Percentiles rank a stretch among this genome's conserved stretches.
phyloP scores from a whole-genome alignment of 257 asterid species.

The Nicotiana knightiana region DNA sequence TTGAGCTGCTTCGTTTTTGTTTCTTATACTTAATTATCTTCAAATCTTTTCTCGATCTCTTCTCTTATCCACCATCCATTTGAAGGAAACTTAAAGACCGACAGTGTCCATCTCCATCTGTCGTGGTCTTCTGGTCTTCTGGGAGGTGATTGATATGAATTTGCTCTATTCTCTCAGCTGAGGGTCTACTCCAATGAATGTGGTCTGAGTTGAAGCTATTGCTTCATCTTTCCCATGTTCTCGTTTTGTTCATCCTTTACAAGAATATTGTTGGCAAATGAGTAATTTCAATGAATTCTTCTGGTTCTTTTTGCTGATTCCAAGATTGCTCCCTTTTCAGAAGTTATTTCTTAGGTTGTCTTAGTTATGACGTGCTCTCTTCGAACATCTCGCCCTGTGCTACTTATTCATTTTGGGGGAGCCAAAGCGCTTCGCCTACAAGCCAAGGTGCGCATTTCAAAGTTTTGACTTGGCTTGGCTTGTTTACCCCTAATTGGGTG shows the following conservation, averaged over 20 bases:
- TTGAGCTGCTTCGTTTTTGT: background rate
- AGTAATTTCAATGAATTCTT: background rate
- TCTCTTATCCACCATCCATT: background rate
- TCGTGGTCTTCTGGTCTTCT: background rate
- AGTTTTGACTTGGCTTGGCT: background rate
- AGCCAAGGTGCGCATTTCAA: background rate
- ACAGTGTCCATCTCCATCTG: background rate
- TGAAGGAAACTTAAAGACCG: background rate
- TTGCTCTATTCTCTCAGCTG: background rate
- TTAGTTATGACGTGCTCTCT: background rate
- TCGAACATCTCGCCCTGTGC: background rate
- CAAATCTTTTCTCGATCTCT: background rate
- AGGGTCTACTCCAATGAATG: background rate
- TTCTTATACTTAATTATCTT: background rate
- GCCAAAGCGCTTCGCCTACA: background rate
- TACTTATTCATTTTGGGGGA: background rate
- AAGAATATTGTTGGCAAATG: background rate
- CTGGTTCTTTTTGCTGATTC: background rate
- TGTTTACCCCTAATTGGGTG: background rate
- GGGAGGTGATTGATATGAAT: background rate
- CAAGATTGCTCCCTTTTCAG: background rate
- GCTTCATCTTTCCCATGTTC: background rate
- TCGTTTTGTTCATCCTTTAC: background rate
- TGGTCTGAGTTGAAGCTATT: background rate
- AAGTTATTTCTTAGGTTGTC: background rate